Conservation (phyloP, 83 land plant species). For the Diphasiastrum complanatum region DNA sequence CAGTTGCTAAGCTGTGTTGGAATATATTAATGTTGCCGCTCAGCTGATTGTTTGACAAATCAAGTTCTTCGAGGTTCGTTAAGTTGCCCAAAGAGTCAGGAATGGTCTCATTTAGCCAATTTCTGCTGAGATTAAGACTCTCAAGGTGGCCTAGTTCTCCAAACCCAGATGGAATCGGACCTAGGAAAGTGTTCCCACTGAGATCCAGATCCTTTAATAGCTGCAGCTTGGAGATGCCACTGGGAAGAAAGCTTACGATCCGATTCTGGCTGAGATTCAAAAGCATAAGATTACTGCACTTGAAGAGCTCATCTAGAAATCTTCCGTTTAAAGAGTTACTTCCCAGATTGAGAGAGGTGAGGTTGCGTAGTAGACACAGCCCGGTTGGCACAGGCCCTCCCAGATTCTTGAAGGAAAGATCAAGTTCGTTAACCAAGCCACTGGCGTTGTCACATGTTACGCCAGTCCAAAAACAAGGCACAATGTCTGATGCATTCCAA, state of each 20-base stretch:
- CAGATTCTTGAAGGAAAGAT: conserved; percentile 30
- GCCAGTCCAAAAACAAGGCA: conserved; percentile 25
- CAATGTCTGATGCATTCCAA: conserved; percentile 38
- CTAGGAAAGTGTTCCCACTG: conserved; percentile 52
- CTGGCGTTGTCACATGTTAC: no score
- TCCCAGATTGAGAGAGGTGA: conserved; percentile 33
- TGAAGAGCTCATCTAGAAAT: conserved; percentile 23
- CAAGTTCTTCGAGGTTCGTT: conserved; percentile 33
- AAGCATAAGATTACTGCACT: conserved; percentile 31
- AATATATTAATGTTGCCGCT: no score
- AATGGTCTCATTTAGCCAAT: conserved; percentile 34
- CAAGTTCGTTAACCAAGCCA: conserved; percentile 30
- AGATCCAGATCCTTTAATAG: conserved; percentile 40
- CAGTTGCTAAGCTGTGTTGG: conserved; percentile 29
- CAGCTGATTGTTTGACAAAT: no score
- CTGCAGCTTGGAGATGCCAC: conserved; percentile 18
- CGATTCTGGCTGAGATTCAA: conserved; percentile 45
- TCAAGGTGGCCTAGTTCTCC: conserved; percentile 37
- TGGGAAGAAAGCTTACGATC: conserved; percentile 40
- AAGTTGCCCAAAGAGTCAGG: conserved; percentile 42
- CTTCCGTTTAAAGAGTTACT: conserved; percentile 39
- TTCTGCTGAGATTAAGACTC: conserved; percentile 31
- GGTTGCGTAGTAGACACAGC: conserved; percentile 39
- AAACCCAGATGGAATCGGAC: conserved; percentile 41
- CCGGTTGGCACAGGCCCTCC: conserved; percentile 41